Percentiles rank a stretch among this genome's conserved stretches.
Conservation (phyloP, 2,329 filamentous ascomycete genomes). For the Tolypocladium amazonense region DNA sequence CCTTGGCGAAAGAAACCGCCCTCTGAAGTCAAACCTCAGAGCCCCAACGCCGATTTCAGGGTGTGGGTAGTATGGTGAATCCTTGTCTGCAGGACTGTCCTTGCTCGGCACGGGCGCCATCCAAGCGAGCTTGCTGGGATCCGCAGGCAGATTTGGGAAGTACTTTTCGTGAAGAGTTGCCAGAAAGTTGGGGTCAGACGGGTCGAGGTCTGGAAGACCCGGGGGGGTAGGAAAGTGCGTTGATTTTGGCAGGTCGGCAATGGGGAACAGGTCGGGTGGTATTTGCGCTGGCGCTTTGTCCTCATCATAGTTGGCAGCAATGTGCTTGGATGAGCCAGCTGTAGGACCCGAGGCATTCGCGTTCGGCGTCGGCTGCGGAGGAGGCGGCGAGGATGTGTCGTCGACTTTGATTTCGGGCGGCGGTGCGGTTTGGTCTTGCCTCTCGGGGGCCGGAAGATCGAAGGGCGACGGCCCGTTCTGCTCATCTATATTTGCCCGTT, state of each 20-base stretch:
- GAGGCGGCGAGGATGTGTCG: constrained; percentile 15
- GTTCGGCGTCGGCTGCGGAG: constrained; percentile 3
- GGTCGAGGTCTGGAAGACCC: constrained; percentile 63
- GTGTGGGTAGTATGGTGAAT: constrained; percentile 73
- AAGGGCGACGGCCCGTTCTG: constrained; percentile 30
- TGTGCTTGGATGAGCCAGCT: constrained; percentile 12
- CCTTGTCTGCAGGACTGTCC: constrained; percentile 52
- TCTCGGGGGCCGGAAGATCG: constrained; percentile 19
- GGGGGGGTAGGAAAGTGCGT: constrained; percentile 53
- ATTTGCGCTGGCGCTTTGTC: constrained; percentile 30
- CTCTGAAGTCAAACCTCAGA: constrained; percentile 82
- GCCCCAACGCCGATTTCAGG: constrained; percentile 63
- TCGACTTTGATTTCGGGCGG: constrained; percentile 25
- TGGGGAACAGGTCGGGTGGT: constrained; percentile 30
- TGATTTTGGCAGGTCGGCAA: constrained; percentile 26
- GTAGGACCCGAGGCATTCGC: neutral
- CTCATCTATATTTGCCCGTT: constrained; percentile 66
- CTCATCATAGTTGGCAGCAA: constrained; percentile 26
- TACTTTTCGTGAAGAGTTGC: constrained; percentile 80
- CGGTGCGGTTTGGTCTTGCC: constrained; percentile 2
- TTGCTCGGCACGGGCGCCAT: constrained; percentile 64
- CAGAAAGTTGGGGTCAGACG: constrained; percentile 73
- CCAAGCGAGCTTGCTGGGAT: constrained; percentile 82
- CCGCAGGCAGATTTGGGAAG: constrained; percentile 78
- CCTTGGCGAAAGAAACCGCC: constrained; percentile 67